Base-by-base conservation (phyloP, 148 eudicot genomes). In the Chenopodium quinoa region DNA sequence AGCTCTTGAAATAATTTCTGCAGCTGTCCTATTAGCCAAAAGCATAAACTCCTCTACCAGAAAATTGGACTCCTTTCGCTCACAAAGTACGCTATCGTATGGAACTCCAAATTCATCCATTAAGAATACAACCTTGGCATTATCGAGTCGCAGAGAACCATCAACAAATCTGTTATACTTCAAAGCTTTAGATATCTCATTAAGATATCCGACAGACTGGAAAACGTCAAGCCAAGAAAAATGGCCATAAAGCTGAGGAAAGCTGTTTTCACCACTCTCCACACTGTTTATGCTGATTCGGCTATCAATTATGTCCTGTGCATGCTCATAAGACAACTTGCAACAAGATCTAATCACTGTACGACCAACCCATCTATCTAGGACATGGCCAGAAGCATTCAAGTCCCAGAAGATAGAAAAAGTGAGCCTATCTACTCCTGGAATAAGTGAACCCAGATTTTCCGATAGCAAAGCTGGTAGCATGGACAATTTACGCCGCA, bases 1-100 rank as follows among this genome's bases (percentile, higher is more conserved):
- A 69, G 95, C 93, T 78, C 91, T 89, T 48, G 87, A 86, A 76
- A 91, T 88, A 54, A 95, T 88, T 85, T 95, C 97, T 11, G 99
- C 99, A 81, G 92, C 97, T 14, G 97, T 93, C 27, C 86, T 86
- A 82, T 93, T 95, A 62, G 99, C 99, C 88, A 95, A 87, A 83
- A 95, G 95, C 97, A 95, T 95, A 65, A 92, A 92, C 81, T 95
- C 99, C 89, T 95, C 99, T 44, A 93, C 92, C 14, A 95, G 88
- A 56, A 86, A 91, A 77, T 95, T 90, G 29, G 99, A 89, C 40
- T 91, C 97, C 85, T 79, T 90, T 37, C 87, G 80, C 65, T 86
- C 91, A 69, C 85, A 85, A 22, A 91, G 82, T 79, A 84, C 73
- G 82, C 87, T 82, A 83, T 93, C 95, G 84, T 86, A 92, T 0